Evolutionary conservation across 139 green algal species (phyloP).

Genomic region (Micractinium conductrix): DNA sequence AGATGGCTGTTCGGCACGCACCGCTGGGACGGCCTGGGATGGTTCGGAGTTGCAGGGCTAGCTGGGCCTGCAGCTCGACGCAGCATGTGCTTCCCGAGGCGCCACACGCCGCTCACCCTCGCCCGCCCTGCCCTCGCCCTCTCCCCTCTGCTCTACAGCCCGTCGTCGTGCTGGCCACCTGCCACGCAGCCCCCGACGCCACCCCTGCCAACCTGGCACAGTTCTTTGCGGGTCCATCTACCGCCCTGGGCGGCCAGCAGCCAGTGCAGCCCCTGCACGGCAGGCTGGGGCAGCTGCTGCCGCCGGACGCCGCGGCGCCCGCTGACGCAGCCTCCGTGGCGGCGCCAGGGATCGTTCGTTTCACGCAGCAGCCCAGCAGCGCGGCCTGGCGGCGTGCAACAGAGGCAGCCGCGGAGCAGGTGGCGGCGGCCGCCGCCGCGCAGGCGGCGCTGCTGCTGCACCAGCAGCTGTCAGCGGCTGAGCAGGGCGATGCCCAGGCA

Average conservation of each 20-base stretch:
- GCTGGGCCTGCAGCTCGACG: too few species aligned
- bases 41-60: too few species aligned
- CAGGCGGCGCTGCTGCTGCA: constrained; percentile 9
- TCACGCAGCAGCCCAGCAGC: not conserved
- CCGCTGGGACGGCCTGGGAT: too few species aligned
- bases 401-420: not conserved
- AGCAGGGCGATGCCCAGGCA: not conserved
- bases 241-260: not conserved
- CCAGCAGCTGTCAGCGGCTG: not conserved
- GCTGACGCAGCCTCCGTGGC: not conserved
- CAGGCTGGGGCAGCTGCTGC: not conserved
- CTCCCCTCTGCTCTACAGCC: constrained; percentile 4
- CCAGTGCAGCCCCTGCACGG: not conserved
- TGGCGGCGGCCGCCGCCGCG: not conserved
- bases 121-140: too few species aligned
- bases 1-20: too few species aligned
- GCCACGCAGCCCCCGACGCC: not conserved
- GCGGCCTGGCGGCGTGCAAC: not conserved
- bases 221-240: constrained; percentile 16
- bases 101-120: too few species aligned
- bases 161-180: constrained; percentile 36
- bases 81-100: too few species aligned
- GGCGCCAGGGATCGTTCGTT: not conserved
- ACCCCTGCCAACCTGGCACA: constrained; percentile 4
- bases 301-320: not conserved